Percentiles rank a stretch among this genome's conserved stretches.
phyloP scores from a whole-genome alignment of 2,329 filamentous ascomycete species.

The Colletotrichum destructivum region DNA sequence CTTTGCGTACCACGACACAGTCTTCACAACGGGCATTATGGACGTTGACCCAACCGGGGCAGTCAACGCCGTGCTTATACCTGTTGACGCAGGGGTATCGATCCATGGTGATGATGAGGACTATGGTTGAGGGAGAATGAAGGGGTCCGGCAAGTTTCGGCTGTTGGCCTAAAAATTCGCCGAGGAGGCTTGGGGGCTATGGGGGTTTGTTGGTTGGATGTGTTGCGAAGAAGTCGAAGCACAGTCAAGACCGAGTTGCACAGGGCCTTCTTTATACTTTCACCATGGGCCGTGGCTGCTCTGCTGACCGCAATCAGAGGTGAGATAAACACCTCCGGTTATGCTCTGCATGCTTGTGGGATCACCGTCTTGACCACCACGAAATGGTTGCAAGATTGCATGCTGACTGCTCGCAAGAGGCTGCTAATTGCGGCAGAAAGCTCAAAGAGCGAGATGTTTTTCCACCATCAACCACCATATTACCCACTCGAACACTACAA shows the following conservation, averaged over 20 bases:
- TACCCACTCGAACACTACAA: constrained; percentile 18
- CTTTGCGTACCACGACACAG: constrained; percentile 32
- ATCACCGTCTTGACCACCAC: not conserved
- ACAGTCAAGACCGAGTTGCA: not conserved
- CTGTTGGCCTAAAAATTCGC: not conserved
- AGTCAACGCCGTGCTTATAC: constrained; percentile 41
- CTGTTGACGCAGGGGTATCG: constrained; percentile 39
- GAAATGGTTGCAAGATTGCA: constrained; percentile 31
- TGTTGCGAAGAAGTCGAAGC: constrained; percentile 2
- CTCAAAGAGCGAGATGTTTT: not conserved
- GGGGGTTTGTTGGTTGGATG: not conserved
- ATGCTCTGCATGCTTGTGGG: constrained; percentile 13
- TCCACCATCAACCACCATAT: not conserved
- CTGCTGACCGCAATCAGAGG: constrained; percentile 17
- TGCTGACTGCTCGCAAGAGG: constrained; percentile 23
- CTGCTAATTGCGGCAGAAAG: constrained; percentile 31
- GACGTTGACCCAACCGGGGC: constrained; percentile 36
- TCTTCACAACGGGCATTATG: constrained; percentile 34
- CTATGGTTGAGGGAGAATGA: not conserved
- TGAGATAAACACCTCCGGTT: constrained; percentile 4
- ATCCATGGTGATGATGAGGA: constrained; percentile 30
- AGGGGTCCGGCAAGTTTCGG: not conserved
- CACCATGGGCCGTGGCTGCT: constrained; percentile 9
- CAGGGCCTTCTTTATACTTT: constrained; percentile 32
- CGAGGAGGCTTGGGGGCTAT: not conserved